A percentile compares a stretch with the other conserved stretches of the same genome.
phyloP scores from a whole-genome alignment of 371 early-diverging fungal species.

The Chytridium lagenaria region DNA sequence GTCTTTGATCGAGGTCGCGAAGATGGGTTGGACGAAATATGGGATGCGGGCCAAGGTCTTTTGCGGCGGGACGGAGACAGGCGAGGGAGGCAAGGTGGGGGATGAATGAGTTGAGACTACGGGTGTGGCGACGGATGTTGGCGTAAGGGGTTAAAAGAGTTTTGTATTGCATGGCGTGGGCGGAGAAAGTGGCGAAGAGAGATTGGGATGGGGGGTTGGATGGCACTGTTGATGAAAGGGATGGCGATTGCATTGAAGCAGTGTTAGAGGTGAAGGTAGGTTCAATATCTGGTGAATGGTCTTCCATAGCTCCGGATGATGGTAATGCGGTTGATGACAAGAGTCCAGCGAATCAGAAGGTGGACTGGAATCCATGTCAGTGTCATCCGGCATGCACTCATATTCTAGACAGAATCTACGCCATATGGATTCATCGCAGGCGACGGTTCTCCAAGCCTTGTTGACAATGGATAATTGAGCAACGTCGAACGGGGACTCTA shows the following conservation, averaged over 20 bases:
- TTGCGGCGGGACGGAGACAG: not conserved
- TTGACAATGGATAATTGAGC: not conserved
- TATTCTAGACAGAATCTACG: slow-evolving; percentile 5
- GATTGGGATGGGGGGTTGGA: not conserved
- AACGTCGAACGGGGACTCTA: slow-evolving; percentile 11
- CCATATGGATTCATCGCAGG: slow-evolving; percentile 18
- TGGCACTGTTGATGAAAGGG: not conserved
- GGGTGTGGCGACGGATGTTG: not conserved
- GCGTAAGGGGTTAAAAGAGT: not conserved
- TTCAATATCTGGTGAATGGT: not conserved
- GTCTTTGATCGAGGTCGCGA: not conserved
- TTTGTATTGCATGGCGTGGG: not conserved
- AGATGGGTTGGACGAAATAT: not conserved
- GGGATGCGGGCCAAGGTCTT: slow-evolving; percentile 1
- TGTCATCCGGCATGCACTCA: not conserved
- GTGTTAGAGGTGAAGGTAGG: not conserved
- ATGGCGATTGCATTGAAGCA: not conserved
- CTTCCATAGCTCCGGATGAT: not conserved
- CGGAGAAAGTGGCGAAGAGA: not conserved
- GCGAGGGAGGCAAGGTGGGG: not conserved
- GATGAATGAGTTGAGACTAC: not conserved
- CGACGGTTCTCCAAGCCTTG: slow-evolving; percentile 18
- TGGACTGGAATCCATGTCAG: too few species aligned
- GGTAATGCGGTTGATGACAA: too few species aligned
- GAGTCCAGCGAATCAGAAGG: too few species aligned